Conservation (phyloP, 371 early-diverging fungal genomes). For the Spraguea lophii region DNA sequence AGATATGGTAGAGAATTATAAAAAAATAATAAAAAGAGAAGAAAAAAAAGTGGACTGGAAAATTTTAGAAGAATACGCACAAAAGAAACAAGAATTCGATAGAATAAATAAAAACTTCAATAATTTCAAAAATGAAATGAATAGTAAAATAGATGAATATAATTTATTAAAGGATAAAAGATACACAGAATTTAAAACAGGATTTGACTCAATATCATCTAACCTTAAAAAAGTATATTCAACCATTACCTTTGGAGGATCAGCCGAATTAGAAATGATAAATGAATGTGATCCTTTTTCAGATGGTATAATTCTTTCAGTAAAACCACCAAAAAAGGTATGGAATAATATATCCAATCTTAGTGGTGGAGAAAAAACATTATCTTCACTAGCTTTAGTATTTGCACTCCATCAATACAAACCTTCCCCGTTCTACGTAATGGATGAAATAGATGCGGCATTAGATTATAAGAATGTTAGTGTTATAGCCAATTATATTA, state of each 20-base stretch:
- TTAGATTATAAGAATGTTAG: constrained; percentile 96
- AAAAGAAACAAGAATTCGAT: constrained; percentile 5
- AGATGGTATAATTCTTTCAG: constrained; percentile 88
- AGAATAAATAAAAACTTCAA: constrained; percentile 11
- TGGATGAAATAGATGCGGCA: constrained; percentile 99
- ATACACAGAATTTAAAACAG: constrained; percentile 75
- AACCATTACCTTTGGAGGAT: constrained; percentile 72
- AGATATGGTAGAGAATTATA: constrained; percentile 47
- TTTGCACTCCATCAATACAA: constrained; percentile 97
- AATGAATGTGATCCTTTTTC: constrained; percentile 96
- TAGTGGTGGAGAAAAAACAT: constrained; percentile 97
- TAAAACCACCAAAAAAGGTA: constrained; percentile 98
- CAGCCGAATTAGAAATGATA: constrained; percentile 95
- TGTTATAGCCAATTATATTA: constrained; percentile 92
- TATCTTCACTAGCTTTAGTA: constrained; percentile 84
- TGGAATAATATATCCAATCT: constrained; percentile 97
- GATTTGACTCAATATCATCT: constrained; percentile 71
- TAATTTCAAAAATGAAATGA: constrained; percentile 1
- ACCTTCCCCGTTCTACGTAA: constrained; percentile 93
- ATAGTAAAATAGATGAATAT: constrained; percentile 42
- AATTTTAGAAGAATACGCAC: constrained; percentile 4
- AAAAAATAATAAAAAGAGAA: constrained; percentile 5
- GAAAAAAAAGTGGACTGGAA: not conserved
- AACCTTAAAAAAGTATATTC: constrained; percentile 96
- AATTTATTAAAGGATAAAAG: constrained; percentile 60